phyloP scores from a whole-genome alignment of 768 basidiomycete genomes.

The Guyanaporus albipodus region DNA sequence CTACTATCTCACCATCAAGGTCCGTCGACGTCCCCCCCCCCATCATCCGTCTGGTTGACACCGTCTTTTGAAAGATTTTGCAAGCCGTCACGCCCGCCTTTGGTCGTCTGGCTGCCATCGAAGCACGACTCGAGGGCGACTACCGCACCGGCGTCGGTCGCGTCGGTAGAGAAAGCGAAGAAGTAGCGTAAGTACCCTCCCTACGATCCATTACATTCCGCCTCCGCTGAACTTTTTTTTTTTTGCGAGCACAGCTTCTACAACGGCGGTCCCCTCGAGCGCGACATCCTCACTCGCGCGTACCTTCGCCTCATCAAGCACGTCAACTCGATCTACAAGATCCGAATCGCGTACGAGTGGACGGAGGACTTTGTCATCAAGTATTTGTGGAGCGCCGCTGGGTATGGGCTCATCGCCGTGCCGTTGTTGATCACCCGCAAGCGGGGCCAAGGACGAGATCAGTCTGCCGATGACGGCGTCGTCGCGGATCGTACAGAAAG shows the following conservation, averaged over 20 bases:
- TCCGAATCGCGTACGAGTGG: slow-evolving; percentile 90
- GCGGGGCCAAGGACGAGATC: slow-evolving; percentile 9
- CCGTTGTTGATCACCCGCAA: slow-evolving; percentile 73
- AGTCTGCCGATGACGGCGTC: slow-evolving; percentile 25
- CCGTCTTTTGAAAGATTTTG: slow-evolving; percentile 45
- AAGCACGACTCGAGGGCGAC: slow-evolving; percentile 87
- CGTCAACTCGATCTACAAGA: slow-evolving; percentile 91
- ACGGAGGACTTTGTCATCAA: slow-evolving; percentile 97
- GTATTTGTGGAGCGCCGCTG: slow-evolving; percentile 91
- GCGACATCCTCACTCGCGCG: slow-evolving; percentile 71
- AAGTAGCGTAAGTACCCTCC: slow-evolving; percentile 67
- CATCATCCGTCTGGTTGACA: neutral
- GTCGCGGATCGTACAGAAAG: slow-evolving; percentile 51
- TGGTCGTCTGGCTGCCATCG: slow-evolving; percentile 81
- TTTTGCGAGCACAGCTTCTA: slow-evolving; percentile 62
- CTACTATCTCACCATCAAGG: slow-evolving; percentile 77
- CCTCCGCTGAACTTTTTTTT: neutral
- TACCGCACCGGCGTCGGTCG: slow-evolving; percentile 84
- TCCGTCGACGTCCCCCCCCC: slow-evolving; percentile 2
- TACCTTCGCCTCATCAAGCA: slow-evolving; percentile 83
- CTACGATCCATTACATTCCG: neutral
- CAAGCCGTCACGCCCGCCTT: slow-evolving; percentile 89
- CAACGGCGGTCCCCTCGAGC: slow-evolving; percentile 80
- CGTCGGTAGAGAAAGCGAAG: slow-evolving; percentile 86
- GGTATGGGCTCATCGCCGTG: slow-evolving; percentile 88